These are phyloP conservation scores for Metschnikowia shivogae DNA, from an alignment of 805 yeast species.

Conservation along the genomic window DNA sequence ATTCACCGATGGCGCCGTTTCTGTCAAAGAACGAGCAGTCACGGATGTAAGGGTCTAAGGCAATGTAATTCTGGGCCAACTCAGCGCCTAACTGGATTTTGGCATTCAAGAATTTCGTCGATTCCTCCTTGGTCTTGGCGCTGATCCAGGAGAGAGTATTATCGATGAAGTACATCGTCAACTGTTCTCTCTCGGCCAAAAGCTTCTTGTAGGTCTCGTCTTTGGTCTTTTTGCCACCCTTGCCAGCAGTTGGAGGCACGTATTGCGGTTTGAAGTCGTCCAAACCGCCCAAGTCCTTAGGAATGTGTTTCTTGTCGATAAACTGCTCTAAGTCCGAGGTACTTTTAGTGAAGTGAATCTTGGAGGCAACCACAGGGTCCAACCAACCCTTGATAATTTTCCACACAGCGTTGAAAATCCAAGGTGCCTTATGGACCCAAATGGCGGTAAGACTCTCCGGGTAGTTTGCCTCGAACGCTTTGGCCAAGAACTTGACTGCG, in stretches of 20 bases:
- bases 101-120: slow-evolving; percentile 45
- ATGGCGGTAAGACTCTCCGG: slow-evolving; percentile 88
- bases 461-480: slow-evolving; percentile 91
- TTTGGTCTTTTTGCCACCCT: slow-evolving; percentile 28
- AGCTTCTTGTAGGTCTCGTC: slow-evolving; percentile 44
- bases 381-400: slow-evolving; percentile 88
- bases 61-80: slow-evolving; percentile 59
- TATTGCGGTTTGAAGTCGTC: slow-evolving; percentile 58
- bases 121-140: slow-evolving; percentile 49
- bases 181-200: slow-evolving; percentile 48
- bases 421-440: slow-evolving; percentile 90
- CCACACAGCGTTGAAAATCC: slow-evolving; percentile 97
- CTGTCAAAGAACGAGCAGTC: slow-evolving; percentile 17
- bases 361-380: slow-evolving; percentile 93
- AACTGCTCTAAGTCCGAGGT: slow-evolving; percentile 61
- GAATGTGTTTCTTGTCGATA: slow-evolving; percentile 57
- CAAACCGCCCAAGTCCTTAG: slow-evolving; percentile 72
- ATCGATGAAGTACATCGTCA: slow-evolving; percentile 52
- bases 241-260: slow-evolving; percentile 59
- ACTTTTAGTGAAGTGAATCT: slow-evolving; percentile 76
- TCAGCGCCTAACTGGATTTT: slow-evolving; percentile 51
- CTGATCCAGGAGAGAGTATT: slow-evolving; percentile 79
- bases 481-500: slow-evolving; percentile 84
- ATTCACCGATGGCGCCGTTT: slow-evolving; percentile 13
- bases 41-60: slow-evolving; percentile 40